Base-by-base conservation (phyloP, 257 asterid species). In the Lycium ferocissimum region DNA sequence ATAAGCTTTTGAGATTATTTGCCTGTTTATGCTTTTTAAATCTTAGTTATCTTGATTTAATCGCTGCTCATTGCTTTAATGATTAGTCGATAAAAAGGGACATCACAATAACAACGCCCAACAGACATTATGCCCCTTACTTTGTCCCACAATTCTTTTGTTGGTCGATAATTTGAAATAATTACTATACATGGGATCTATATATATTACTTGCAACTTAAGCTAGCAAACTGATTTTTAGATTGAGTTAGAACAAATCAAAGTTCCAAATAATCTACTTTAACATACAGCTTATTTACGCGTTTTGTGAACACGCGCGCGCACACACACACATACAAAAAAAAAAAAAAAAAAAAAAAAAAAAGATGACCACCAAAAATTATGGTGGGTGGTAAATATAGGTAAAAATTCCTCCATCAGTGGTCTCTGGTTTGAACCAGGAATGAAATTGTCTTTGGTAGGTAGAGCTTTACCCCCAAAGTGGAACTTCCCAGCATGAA, bases 171-270 rank as follows among this genome's bases (percentile, higher is more conserved):
- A 15, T 37, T 37, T 69, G 26, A 26, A 69, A 69, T 69, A 69
- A 7, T 37, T 69, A 69, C 51, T 37, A 15, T 69, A 69, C 22
- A 69, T 69, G 51, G 9, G 11, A 7, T 69, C 22, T 15, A 37
- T 69, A 22, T 15, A 37, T 45, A 43, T 69, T 69, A 69, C 22
- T 69, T 69, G 76, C 76, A 15, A 67, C 75, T 7, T 67, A 67
- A 65, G 45, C 45, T 65, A 26, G 18, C 17, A 10, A 33, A 22
- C 38, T 22, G 38, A 22, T 20, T 22, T 62, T 22, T 9, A 22
- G 3, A 4, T 62, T 1, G 70, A 1, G 15, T 10, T 20, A 4
- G 15, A 63, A 63, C 71, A 9, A 22, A 63, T 22, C 2, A 7
- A 65, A 26, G 11, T 37, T 35, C 8, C 13, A 69, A 69, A 69